Evolutionary conservation across 2,329 filamentous ascomycete genomes (phyloP).

Genomic region (Zarea fungicola): DNA sequence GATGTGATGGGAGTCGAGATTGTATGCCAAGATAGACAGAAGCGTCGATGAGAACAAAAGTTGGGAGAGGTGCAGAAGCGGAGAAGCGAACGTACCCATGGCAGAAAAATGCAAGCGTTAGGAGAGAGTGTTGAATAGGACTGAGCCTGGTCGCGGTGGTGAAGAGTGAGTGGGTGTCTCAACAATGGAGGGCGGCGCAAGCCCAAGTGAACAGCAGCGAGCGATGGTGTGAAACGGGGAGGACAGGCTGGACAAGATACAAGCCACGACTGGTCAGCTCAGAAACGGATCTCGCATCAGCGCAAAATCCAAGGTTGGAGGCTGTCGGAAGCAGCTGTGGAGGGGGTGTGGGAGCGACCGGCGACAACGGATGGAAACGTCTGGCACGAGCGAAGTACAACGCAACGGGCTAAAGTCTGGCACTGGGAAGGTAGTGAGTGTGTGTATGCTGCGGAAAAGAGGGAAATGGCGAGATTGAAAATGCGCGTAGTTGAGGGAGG

Average conservation of each 20-base stretch:
- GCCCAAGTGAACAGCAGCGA: conserved; percentile 15
- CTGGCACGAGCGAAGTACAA: conserved; percentile 1
- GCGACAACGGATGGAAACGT: conserved; percentile 17
- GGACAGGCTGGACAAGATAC: conserved; percentile 17
- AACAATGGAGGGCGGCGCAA: conserved; percentile 20
- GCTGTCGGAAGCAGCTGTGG: conserved; percentile 22
- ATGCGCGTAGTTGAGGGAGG: conserved; percentile 16
- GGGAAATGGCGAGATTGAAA: conserved; percentile 17
- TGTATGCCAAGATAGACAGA: background rate
- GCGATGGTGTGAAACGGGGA: conserved; percentile 20
- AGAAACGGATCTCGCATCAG: conserved; percentile 29
- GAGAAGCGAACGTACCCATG: conserved; percentile 16
- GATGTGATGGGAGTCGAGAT: conserved; percentile 3
- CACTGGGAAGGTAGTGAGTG: too few relatives aligned
- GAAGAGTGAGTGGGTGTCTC: conserved; percentile 22
- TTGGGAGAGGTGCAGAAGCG: conserved; percentile 7
- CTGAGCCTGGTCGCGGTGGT: conserved; percentile 13
- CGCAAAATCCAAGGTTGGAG: conserved; percentile 26
- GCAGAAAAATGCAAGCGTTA: conserved; percentile 12
- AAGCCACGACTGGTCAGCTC: conserved; percentile 23
- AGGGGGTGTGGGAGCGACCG: conserved; percentile 11
- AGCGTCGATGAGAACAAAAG: conserved; percentile 12
- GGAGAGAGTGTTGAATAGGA: conserved; percentile 11
- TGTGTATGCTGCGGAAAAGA: conserved; percentile 13
- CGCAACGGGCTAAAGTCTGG: too few relatives aligned